Conservation (phyloP, 257 asterid genomes). For the Solanum dulcamara region DNA sequence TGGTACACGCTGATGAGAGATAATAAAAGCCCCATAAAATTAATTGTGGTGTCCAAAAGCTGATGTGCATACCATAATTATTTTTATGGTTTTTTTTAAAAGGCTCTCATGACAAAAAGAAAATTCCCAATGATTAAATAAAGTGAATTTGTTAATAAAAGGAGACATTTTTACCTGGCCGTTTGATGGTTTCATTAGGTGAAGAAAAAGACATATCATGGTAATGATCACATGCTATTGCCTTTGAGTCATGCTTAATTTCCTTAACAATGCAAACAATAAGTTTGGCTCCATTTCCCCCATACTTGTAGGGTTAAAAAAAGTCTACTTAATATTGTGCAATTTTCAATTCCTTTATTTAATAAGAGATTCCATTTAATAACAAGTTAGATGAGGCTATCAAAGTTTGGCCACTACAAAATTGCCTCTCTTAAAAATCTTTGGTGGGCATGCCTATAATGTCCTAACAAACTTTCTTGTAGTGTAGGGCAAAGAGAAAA, state of each 20-base stretch:
- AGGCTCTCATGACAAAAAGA: not conserved
- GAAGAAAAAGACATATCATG: not conserved
- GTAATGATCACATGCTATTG: not conserved
- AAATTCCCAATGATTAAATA: not conserved
- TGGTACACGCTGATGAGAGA: not conserved
- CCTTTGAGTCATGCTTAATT: not conserved
- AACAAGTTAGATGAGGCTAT: not conserved
- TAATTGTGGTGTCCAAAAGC: fast-evolving
- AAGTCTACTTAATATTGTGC: not conserved
- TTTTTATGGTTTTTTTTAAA: not conserved
- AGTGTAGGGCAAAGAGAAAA: not conserved
- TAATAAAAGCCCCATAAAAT: not conserved
- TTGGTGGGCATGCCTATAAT: not conserved
- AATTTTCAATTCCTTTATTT: not conserved
- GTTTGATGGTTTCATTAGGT: not conserved
- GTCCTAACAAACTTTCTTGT: constrained; percentile 6
- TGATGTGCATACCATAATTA: not conserved
- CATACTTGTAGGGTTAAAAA: not conserved
- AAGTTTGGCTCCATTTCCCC: not conserved
- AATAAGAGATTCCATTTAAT: not conserved
- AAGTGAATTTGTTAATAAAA: not conserved
- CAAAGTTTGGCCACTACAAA: constrained; percentile 2
- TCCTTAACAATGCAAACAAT: not conserved
- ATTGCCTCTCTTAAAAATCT: not conserved
- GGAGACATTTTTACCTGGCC: not conserved